Evolutionary conservation across 805 yeast species (phyloP).

Genomic region (Candida patagonica): DNA sequence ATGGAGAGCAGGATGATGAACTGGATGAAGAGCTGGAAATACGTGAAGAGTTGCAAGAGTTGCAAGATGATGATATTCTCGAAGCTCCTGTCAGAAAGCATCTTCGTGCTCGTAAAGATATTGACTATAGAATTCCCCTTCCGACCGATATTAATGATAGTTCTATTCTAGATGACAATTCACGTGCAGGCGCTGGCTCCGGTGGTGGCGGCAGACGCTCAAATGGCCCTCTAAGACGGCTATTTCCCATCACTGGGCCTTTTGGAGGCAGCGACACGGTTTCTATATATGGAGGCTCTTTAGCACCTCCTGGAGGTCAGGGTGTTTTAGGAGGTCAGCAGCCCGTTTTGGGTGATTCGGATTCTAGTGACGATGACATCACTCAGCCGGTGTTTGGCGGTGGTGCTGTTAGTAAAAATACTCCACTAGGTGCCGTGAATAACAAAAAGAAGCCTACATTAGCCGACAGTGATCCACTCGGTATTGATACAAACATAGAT

Average conservation of each 20-base stretch:
- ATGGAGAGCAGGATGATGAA: constrained; percentile 6
- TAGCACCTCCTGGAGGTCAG: constrained; percentile 16
- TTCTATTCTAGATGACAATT: constrained; percentile 25
- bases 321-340: constrained; percentile 7
- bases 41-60: constrained; percentile 17
- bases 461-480: constrained; percentile 90
- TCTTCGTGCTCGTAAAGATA: constrained; percentile 57
- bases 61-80: constrained; percentile 11
- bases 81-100: constrained; percentile 17
- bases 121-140: constrained; percentile 78
- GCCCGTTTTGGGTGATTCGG: constrained; percentile 28
- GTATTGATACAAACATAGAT: constrained; percentile 78
- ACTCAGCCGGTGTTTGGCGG: constrained; percentile 4
- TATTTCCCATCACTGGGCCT: constrained; percentile 94
- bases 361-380: constrained; percentile 39
- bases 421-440: constrained; percentile 12
- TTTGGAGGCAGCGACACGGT: constrained; percentile 94
- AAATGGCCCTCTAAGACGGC: constrained; percentile 44
- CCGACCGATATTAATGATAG: constrained; percentile 41
- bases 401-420: background rate
- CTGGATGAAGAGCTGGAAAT: constrained; percentile 14
- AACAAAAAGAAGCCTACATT: constrained; percentile 26
- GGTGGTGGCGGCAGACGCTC: constrained; percentile 33
- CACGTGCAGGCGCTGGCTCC: constrained; percentile 21
- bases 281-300: constrained; percentile 64